Conservation (phyloP, 164 flowering plant genomes). For the Nymphaea colorata region DNA sequence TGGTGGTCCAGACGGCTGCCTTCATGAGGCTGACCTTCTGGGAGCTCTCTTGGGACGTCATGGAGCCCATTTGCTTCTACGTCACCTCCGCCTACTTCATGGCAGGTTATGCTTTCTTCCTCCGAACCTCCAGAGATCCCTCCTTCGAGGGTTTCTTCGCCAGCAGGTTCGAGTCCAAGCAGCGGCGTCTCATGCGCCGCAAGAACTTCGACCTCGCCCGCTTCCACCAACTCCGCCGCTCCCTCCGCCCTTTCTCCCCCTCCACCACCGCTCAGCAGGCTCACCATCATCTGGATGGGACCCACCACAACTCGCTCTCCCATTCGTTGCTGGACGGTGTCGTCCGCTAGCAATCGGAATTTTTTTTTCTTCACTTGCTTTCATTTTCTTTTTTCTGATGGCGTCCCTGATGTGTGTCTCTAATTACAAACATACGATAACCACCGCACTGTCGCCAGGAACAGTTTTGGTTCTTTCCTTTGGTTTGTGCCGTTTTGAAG, state of each 20-base stretch:
- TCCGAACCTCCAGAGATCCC: slow-evolving; percentile 50
- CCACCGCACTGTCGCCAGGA: too few relatives aligned
- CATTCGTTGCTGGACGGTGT: neutral
- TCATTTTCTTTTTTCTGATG: too few relatives aligned
- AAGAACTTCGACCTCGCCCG: slow-evolving; percentile 33
- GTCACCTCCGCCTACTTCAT: slow-evolving; percentile 41
- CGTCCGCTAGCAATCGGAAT: too few relatives aligned
- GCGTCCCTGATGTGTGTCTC: too few relatives aligned
- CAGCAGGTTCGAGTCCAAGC: slow-evolving; percentile 34
- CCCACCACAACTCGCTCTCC: neutral
- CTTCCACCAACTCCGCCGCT: slow-evolving; percentile 31
- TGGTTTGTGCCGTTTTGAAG: too few relatives aligned
- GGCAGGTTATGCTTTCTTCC: slow-evolving; percentile 43
- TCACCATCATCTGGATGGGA: neutral
- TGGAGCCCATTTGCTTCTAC: slow-evolving; percentile 65
- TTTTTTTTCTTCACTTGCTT: too few relatives aligned
- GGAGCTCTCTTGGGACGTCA: slow-evolving; percentile 66
- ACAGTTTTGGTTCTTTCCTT: too few relatives aligned
- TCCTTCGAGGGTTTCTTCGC: slow-evolving; percentile 44
- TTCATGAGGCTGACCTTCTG: slow-evolving; percentile 65
- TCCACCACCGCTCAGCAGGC: neutral
- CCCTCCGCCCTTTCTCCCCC: slow-evolving; percentile 5
- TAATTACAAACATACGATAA: too few relatives aligned
- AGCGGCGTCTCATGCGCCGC: slow-evolving; percentile 27
- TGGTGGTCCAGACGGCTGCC: slow-evolving; percentile 32